Base-by-base conservation (phyloP, 352 stramenopile species). In the Halophytophthora polymorphica region DNA sequence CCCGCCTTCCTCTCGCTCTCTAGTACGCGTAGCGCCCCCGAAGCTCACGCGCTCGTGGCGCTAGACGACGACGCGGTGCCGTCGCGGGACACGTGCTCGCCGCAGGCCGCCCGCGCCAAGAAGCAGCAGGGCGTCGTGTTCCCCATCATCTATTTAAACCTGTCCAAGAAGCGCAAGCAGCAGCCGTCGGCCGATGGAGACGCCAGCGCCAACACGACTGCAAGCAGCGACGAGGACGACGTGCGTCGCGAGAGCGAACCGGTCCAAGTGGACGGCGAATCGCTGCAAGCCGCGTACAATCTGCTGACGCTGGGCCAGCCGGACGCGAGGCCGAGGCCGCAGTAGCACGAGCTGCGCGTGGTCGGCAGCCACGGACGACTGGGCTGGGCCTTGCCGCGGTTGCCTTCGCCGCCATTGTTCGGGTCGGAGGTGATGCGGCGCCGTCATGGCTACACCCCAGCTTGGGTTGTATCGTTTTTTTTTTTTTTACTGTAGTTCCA, bases 141-240 rank as follows among this genome's bases (percentile, higher is more conserved):
- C 33, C 79, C 79, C 6, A 87, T 90, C 64, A 87, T 90, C 51
- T 90, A 90, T 70, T 80, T 90, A 66, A 87, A 88, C 29, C 38
- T 90, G 36, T 87, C 74, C 23, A 88, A 83, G 59, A 82, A 84
- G 38, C 50, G 69, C 23, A 88, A 87, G 58, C 62, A 61, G 28
- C 64, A 66, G 44, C 29, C 35, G 18, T 42, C 33, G 21, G 35
- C 33, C 31, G 45, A 13, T 33, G 28, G 37, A 33, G 56, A 56
- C 13, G 46, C 54, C 42, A 53, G 47, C 33, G 41, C 43, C 41
- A 69, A 46, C 22, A 56, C 66, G 12, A 47, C 39, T 36, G 50
- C 50, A 13, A 56, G 55, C 13, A 17, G 15, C 5, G 33, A 17
- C 3, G 33, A 3, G 33, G 13, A n/a, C 13, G 15, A 34, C 29